These are phyloP conservation scores for Colletotrichum gloeosporioides DNA, from an alignment of 2,329 filamentous ascomycete species.

Conservation along the genomic window DNA sequence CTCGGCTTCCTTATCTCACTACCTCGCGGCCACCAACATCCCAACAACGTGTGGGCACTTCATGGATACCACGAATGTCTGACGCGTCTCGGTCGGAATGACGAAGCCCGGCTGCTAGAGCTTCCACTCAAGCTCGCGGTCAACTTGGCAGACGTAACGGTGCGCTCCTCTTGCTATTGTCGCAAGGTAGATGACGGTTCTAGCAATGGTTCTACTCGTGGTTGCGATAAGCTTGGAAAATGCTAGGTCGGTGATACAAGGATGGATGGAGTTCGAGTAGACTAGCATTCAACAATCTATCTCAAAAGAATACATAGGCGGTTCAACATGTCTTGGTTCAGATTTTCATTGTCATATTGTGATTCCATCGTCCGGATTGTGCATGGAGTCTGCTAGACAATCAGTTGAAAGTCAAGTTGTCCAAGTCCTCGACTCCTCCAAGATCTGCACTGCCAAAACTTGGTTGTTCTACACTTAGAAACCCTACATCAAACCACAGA, in stretches of 20 bases:
- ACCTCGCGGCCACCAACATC: constrained; percentile 69
- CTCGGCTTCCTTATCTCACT: constrained; percentile 63
- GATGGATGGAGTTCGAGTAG: fast-evolving
- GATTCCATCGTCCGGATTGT: neutral
- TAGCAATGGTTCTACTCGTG: fast-evolving
- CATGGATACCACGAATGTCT: constrained; percentile 77
- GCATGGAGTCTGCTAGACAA: fast-evolving
- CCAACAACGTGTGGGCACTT: constrained; percentile 77
- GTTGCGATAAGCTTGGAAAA: neutral
- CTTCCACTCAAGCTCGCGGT: constrained; percentile 28
- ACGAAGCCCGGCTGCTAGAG: constrained; percentile 39
- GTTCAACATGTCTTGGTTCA: neutral
- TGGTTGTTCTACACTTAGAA: neutral
- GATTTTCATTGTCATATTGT: fast-evolving
- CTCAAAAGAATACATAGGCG: neutral
- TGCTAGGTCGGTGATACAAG: neutral
- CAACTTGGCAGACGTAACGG: constrained; percentile 31
- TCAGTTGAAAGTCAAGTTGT: neutral
- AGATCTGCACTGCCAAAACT: neutral
- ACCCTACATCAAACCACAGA: neutral
- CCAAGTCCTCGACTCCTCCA: neutral
- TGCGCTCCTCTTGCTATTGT: constrained; percentile 43
- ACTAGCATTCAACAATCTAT: neutral
- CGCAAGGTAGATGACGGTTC: neutral
- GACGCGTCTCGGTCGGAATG: constrained; percentile 50